Percentiles rank a stretch among this genome's conserved stretches.
These are phyloP conservation scores for Besnoitia besnoiti DNA, from an alignment of 169 alveolate genomes.

Conservation along the genomic window DNA sequence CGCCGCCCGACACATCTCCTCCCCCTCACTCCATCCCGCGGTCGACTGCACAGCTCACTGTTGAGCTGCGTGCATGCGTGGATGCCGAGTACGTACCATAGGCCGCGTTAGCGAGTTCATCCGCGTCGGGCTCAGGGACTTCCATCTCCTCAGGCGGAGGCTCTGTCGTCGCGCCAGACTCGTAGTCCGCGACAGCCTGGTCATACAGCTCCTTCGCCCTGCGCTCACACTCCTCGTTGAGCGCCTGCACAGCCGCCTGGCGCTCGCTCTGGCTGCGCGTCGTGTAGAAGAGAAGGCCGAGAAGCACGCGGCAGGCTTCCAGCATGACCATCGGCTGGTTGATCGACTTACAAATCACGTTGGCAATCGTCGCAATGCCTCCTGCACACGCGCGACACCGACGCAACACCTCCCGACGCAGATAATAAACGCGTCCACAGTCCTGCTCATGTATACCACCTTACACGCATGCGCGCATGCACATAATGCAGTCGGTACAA, in stretches of 20 bases:
- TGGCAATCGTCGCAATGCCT: slow-evolving; percentile 84
- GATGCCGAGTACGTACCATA: slow-evolving; percentile 57
- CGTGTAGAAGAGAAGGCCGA: slow-evolving; percentile 61
- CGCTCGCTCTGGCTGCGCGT: slow-evolving; percentile 63
- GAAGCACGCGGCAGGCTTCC: slow-evolving; percentile 80
- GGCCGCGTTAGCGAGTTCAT: slow-evolving; percentile 67
- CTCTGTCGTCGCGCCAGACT: not conserved
- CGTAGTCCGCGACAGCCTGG: slow-evolving; percentile 56
- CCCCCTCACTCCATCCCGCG: not conserved
- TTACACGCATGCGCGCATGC: too few relatives aligned
- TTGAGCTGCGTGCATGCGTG: too few relatives aligned
- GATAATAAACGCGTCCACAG: too few relatives aligned
- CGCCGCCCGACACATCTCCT: too few relatives aligned
- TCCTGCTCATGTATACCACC: too few relatives aligned
- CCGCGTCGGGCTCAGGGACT: slow-evolving; percentile 68
- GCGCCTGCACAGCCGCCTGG: slow-evolving; percentile 69
- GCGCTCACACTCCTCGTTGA: slow-evolving; percentile 54
- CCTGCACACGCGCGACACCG: slow-evolving; percentile 65
- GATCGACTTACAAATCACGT: slow-evolving; percentile 81
- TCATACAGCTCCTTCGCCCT: slow-evolving; percentile 39
- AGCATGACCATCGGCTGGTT: slow-evolving; percentile 85
- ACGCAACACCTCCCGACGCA: too few relatives aligned
- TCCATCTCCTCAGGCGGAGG: slow-evolving; percentile 31
- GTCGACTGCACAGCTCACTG: too few relatives aligned
- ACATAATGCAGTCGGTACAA: too few relatives aligned